These are phyloP conservation scores for Cucurbita maxima DNA, from an alignment of 306 rosid genomes.

Conservation along the genomic window DNA sequence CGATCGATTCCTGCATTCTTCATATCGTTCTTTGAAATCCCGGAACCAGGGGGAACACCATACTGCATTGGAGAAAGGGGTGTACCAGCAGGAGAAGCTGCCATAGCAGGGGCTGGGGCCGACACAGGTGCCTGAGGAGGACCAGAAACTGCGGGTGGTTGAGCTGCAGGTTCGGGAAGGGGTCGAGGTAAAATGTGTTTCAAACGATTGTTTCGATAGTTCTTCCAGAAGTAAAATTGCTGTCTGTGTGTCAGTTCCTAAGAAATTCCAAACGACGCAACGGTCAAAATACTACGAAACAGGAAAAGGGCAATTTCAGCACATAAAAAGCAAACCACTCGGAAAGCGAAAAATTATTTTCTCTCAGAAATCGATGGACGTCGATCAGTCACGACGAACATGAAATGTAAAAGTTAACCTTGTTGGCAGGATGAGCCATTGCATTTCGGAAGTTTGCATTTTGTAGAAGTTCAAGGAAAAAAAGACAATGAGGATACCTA, in stretches of 20 bases:
- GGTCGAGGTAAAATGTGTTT: slow-evolving; percentile 82
- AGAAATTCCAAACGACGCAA: neutral
- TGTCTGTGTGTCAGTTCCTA: slow-evolving; percentile 92
- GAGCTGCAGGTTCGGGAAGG: slow-evolving; percentile 57
- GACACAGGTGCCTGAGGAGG: slow-evolving; percentile 41
- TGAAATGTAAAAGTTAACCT: slow-evolving; percentile 25
- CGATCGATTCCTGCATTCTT: slow-evolving; percentile 61
- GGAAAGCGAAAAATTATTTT: neutral
- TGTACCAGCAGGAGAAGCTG: slow-evolving; percentile 29
- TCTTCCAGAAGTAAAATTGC: slow-evolving; percentile 97
- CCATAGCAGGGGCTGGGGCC: slow-evolving; percentile 24
- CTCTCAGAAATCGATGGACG: neutral
- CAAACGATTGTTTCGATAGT: slow-evolving; percentile 74
- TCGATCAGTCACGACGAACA: no score
- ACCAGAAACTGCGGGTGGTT: slow-evolving; percentile 35
- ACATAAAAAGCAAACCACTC: neutral
- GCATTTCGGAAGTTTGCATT: slow-evolving; percentile 78
- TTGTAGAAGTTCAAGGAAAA: slow-evolving; percentile 89
- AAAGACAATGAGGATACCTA: slow-evolving; percentile 95
- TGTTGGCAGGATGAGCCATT: slow-evolving; percentile 92
- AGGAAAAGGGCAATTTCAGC: neutral
- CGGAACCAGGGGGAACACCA: slow-evolving; percentile 46
- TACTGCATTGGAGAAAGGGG: slow-evolving; percentile 71
- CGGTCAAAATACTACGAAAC: neutral
- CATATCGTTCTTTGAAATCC: slow-evolving; percentile 46